Evolutionary conservation across 805 yeast genomes (phyloP), one percentile per base, ranked within the genome.

Genomic region (Saturnispora bothae): DNA sequence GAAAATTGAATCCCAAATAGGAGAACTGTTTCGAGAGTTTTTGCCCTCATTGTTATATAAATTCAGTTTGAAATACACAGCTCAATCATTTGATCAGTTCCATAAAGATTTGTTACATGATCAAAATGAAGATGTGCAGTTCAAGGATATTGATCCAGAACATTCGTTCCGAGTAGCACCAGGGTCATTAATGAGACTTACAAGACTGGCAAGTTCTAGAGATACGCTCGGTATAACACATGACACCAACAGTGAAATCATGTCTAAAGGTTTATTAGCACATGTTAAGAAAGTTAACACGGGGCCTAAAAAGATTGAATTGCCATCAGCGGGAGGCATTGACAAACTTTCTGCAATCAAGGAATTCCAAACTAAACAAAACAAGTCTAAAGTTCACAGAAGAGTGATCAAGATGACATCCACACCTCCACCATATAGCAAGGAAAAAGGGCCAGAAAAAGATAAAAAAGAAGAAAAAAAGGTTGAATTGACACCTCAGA

Each of bases 1-100:
- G 33, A 92, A 84, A 53, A 85, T 85, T 43, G 95, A 85, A 53
- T 69, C 66, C 38, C 92, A 83, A 54, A 77, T 85, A 25, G 63
- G 94, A 38, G 83, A 79, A 36, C 63, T 85, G 44, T 85, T 85
- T 59, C 66, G 92, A 43, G 95, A 85, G 53, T 80, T 84, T 37
- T 66, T 85, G 38, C 95, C 95, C 2, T 75, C 84, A 9, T 73
- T 84, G 33, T 66, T 85, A 37, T 88, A 85, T 59, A 74, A 79
- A 49, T 68, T 83, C 41, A 76, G 85, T 26, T 73, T 81, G 50
- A 74, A 71, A 47, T 85, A 76, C 66, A 70, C 78, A 3, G 52
- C 63, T 5, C 53, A 58, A 40, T 51, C 57, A 4, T 51, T 62
- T 35, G 56, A 59, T 35, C 63, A 61, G 34, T 59, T 61, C 38